These are phyloP conservation scores for Nowakowskiella sp. DNA, from an alignment of 192 early-diverging fungal genomes.

Conservation along the genomic window DNA sequence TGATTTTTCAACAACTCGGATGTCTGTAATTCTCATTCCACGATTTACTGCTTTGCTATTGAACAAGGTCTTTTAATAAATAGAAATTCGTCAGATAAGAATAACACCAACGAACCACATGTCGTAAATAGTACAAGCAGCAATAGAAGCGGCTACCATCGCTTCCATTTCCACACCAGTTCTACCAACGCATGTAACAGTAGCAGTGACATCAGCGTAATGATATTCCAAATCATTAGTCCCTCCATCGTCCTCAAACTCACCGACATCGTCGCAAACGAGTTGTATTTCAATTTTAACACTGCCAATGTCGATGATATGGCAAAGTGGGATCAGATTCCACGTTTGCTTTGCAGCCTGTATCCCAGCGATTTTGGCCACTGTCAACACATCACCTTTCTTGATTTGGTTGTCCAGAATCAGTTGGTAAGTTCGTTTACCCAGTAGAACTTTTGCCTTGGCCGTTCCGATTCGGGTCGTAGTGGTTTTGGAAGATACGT, in stretches of 20 bases:
- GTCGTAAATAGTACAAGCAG: slow-evolving; percentile 83
- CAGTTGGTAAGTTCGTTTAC: slow-evolving; percentile 50
- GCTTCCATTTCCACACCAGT: slow-evolving; percentile 93
- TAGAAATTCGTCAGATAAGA: neutral
- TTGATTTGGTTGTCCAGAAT: slow-evolving; percentile 56
- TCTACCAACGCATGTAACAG: slow-evolving; percentile 65
- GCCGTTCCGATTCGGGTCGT: slow-evolving; percentile 72
- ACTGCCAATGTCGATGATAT: slow-evolving; percentile 64
- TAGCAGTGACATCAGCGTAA: slow-evolving; percentile 58
- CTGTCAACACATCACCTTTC: slow-evolving; percentile 86
- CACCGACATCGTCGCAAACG: too few species aligned
- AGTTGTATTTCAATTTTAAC: slow-evolving; percentile 63
- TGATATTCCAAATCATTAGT: slow-evolving; percentile 13
- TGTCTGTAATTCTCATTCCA: slow-evolving; percentile 65
- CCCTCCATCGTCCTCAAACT: slow-evolving; percentile 9
- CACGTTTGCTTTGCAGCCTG: slow-evolving; percentile 82
- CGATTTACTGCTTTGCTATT: slow-evolving; percentile 74
- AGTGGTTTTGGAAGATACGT: slow-evolving; percentile 60
- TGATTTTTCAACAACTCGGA: slow-evolving; percentile 68
- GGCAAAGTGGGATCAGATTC: slow-evolving; percentile 79
- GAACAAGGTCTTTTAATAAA: neutral
- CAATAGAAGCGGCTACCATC: slow-evolving; percentile 61
- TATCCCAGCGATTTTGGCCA: slow-evolving; percentile 84
- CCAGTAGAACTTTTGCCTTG: slow-evolving; percentile 59
- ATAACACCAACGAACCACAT: slow-evolving; percentile 55